phyloP scores from a whole-genome alignment of 129 eudicot genomes.

The Arctium minus region DNA sequence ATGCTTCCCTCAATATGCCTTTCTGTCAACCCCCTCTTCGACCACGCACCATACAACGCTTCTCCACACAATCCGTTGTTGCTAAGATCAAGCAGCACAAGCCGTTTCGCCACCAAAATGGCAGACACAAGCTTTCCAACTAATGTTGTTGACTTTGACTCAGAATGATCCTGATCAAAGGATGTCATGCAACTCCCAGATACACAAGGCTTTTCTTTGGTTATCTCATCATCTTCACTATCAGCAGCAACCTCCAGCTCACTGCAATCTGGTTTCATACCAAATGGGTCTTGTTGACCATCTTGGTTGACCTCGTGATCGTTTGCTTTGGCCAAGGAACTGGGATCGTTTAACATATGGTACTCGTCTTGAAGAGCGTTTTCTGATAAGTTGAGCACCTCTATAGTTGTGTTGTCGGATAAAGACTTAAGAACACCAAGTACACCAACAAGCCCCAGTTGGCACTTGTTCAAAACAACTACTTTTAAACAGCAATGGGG shows the following conservation, averaged over 20 bases:
- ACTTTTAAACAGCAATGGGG: constrained; percentile 49
- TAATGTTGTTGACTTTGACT: constrained; percentile 16
- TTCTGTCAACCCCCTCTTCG: constrained; percentile 26
- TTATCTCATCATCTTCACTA: constrained; percentile 61
- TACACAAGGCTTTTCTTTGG: constrained; percentile 17
- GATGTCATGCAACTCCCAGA: constrained; percentile 21
- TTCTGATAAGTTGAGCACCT: constrained; percentile 77
- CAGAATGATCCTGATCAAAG: constrained; percentile 6
- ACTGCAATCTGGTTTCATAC: constrained; percentile 9
- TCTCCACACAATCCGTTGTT: constrained; percentile 63
- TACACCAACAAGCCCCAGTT: constrained; percentile 57
- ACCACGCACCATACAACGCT: constrained; percentile 56
- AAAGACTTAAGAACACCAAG: constrained; percentile 52
- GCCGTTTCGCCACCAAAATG: constrained; percentile 42
- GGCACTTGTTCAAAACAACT: constrained; percentile 52
- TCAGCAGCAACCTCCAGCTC: constrained; percentile 73
- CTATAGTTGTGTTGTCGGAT: constrained; percentile 46
- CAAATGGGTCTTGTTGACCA: constrained; percentile 17
- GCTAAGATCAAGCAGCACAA: constrained; percentile 72
- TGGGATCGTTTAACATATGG: constrained; percentile 11
- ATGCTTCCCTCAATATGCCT: constrained; percentile 43
- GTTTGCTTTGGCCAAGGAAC: constrained; percentile 8
- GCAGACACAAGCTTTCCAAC: constrained; percentile 45
- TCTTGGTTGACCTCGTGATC: constrained; percentile 12
- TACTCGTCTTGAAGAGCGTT: constrained; percentile 37